Conservation (phyloP, 306 rosid genomes). For the Mimosa bimucronata region DNA sequence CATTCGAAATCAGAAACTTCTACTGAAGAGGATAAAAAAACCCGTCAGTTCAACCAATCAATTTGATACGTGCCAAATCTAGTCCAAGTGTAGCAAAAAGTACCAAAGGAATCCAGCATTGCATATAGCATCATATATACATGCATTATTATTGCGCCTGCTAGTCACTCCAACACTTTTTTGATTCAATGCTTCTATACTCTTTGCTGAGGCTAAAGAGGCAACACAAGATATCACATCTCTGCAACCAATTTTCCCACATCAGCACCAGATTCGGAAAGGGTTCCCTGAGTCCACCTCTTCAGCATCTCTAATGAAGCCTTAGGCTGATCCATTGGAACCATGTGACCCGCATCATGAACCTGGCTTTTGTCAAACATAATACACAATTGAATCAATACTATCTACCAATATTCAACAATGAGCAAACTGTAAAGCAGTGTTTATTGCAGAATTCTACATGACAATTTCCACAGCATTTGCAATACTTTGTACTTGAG, state of each 20-base stretch:
- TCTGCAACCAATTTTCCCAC: conserved; percentile 57
- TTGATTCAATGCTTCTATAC: conserved; percentile 7
- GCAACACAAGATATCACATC: conserved; percentile 47
- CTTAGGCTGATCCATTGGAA: conserved; percentile 99
- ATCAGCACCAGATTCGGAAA: conserved; percentile 48
- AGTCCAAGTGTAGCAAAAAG: neutral
- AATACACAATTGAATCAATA: conserved; percentile 30
- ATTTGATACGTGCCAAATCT: neutral
- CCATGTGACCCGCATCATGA: conserved; percentile 97
- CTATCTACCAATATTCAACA: neutral
- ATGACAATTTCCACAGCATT: too few relatives aligned
- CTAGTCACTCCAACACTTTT: conserved; percentile 3
- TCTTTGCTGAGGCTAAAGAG: conserved; percentile 11
- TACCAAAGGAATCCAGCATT: neutral
- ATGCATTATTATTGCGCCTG: neutral
- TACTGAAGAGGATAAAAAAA: too few relatives aligned
- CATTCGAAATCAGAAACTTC: too few relatives aligned
- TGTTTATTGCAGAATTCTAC: conserved; percentile 4
- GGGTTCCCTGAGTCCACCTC: conserved; percentile 82
- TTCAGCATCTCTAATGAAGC: conserved; percentile 91
- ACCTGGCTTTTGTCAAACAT: conserved; percentile 60
- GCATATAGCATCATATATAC: conserved; percentile 2
- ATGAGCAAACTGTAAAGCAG: neutral
- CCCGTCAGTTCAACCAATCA: too few relatives aligned
- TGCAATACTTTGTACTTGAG: neutral